phyloP scores from a whole-genome alignment of 1,284 basidiomycete genomes.

The Vanrija humicola region DNA sequence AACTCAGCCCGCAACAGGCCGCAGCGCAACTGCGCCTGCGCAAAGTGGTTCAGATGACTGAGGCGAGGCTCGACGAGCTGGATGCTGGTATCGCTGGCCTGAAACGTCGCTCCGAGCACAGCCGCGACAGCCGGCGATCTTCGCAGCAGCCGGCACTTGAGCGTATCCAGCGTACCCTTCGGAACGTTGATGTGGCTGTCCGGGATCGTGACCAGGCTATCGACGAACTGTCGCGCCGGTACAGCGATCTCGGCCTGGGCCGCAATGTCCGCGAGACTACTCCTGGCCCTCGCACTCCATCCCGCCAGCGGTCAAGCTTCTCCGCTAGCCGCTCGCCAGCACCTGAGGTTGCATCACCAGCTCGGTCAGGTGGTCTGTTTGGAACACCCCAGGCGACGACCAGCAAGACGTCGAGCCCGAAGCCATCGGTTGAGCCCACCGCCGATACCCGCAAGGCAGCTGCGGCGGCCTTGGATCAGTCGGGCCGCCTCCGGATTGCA shows the following conservation, averaged over 20 bases:
- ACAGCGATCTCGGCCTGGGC: slow-evolving; percentile 39
- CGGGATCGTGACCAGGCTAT: slow-evolving; percentile 47
- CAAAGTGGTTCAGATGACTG: slow-evolving; percentile 46
- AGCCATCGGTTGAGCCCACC: slow-evolving; percentile 9
- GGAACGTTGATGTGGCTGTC: slow-evolving; percentile 51
- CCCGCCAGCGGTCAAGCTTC: not conserved
- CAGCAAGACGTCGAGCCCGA: not conserved
- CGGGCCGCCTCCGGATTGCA: not conserved
- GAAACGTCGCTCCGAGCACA: slow-evolving; percentile 30
- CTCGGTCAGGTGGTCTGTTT: too few relatives aligned
- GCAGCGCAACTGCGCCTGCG: slow-evolving; percentile 51
- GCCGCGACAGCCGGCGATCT: slow-evolving; percentile 2
- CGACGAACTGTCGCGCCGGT: slow-evolving; percentile 49
- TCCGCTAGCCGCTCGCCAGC: too few relatives aligned
- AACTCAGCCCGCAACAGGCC: slow-evolving; percentile 54
- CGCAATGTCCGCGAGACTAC: not conserved
- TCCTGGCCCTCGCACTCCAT: not conserved
- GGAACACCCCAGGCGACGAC: not conserved
- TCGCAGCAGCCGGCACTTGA: slow-evolving; percentile 44
- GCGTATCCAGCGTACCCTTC: slow-evolving; percentile 50
- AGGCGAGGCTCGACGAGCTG: slow-evolving; percentile 48
- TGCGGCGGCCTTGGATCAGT: not conserved
- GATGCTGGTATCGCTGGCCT: slow-evolving; percentile 29
- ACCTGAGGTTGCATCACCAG: too few relatives aligned
- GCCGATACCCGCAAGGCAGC: slow-evolving; percentile 8